Conservation (phyloP, 78 protist genomes). For the Planoprotostelium fungivorum region DNA sequence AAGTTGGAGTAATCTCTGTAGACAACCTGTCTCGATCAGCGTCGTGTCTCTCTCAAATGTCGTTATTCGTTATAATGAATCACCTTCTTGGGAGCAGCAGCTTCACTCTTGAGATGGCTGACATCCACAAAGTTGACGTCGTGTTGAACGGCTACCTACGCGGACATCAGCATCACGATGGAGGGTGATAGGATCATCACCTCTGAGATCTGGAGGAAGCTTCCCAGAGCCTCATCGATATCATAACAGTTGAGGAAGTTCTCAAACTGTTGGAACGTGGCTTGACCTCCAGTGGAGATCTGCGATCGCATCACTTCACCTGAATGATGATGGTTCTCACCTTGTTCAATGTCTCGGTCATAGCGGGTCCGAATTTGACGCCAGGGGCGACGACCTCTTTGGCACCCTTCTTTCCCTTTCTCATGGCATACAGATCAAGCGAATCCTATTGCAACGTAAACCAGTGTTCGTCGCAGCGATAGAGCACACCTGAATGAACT, state of each 20-base stretch:
- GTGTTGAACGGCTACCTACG: not conserved
- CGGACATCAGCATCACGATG: not conserved
- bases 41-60: no score
- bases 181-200: no score
- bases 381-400: not conserved
- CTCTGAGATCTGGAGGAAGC: not conserved
- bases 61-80: no score
- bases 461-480: not conserved
- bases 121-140: not conserved
- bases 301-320: not conserved
- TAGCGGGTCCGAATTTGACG: not conserved
- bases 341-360: not conserved
- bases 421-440: not conserved
- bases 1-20: not conserved
- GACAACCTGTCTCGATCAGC: no score
- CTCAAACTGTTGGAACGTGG: not conserved
- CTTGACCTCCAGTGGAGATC: not conserved
- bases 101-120: not conserved
- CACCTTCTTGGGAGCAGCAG: not conserved
- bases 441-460: not conserved
- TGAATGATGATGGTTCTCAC: not conserved
- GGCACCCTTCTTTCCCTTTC: not conserved
- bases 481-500: not conserved
- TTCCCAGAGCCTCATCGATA: not conserved
- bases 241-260: not conserved